These are phyloP conservation scores for Pichia sp. DNA, from an alignment of 1,139 yeast species.

Conservation along the genomic window DNA sequence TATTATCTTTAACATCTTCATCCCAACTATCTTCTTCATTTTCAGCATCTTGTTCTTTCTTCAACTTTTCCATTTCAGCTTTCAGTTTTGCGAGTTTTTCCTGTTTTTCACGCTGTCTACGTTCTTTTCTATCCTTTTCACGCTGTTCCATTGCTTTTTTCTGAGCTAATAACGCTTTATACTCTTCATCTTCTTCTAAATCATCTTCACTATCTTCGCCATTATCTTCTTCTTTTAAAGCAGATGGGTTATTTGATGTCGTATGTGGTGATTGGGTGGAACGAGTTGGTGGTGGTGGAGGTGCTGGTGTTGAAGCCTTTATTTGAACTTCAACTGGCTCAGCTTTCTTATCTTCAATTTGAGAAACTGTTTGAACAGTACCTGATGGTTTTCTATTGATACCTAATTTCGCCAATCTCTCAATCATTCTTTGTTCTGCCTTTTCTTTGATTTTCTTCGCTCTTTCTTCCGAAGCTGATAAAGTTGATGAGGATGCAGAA, in stretches of 20 bases:
- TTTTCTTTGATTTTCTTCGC: constrained; percentile 84
- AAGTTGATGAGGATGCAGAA: constrained; percentile 13
- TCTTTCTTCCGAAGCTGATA: constrained; percentile 53
- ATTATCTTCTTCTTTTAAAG: too few relatives aligned
- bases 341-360: background rate
- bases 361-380: background rate
- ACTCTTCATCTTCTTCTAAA: constrained; percentile 33
- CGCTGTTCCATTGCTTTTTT: constrained; percentile 39
- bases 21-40: constrained; percentile 22
- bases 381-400: constrained; percentile 37
- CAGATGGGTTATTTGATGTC: constrained; percentile 15
- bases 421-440: constrained; percentile 87
- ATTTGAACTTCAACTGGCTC: too few relatives aligned
- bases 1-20: constrained; percentile 11
- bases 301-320: constrained; percentile 11
- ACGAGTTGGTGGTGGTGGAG: constrained; percentile 20
- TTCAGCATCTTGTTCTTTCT: too few relatives aligned
- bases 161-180: constrained; percentile 30
- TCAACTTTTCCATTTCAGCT: constrained; percentile 60
- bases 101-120: constrained; percentile 48
- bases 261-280: constrained; percentile 17
- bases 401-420: constrained; percentile 81
- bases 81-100: constrained; percentile 53
- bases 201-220: constrained; percentile 20
- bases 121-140: constrained; percentile 42